phyloP scores from a whole-genome alignment of 2,329 filamentous ascomycete species.

The Xylariaceae sp. region DNA sequence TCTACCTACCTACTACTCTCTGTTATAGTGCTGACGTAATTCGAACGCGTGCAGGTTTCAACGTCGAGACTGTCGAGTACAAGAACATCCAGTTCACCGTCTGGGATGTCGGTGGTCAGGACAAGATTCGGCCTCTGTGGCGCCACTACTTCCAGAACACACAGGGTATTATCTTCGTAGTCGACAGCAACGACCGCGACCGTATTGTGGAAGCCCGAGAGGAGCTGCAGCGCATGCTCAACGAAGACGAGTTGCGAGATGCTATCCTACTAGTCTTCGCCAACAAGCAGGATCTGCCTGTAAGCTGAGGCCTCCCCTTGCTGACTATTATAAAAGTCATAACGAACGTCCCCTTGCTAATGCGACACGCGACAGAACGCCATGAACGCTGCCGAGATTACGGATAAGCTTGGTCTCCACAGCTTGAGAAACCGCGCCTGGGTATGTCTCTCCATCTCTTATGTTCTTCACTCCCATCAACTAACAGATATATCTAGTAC shows the following conservation, averaged over 20 bases:
- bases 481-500: constrained; percentile 54
- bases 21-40: constrained; percentile 19
- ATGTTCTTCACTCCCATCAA: background rate
- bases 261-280: constrained; percentile 95
- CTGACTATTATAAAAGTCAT: background rate
- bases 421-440: constrained; percentile 97
- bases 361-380: constrained; percentile 62
- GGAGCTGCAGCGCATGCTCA: constrained; percentile 96
- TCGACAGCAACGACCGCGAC: constrained; percentile 97
- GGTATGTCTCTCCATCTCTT: constrained; percentile 59
- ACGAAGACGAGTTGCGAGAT: constrained; percentile 97
- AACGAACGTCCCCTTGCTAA: constrained; percentile 28
- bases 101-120: constrained; percentile 99
- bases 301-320: constrained; percentile 46
- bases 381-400: constrained; percentile 99
- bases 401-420: constrained; percentile 99
- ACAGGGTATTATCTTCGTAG: constrained; percentile 99
- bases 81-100: constrained; percentile 99
- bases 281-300: constrained; percentile 99
- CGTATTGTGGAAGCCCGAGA: constrained; percentile 95
- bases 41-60: constrained; percentile 65
- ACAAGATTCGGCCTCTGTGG: constrained; percentile 99
- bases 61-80: constrained; percentile 99
- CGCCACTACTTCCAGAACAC: constrained; percentile 99
- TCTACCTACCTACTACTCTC: background rate